Base-by-base conservation (phyloP, 192 early-diverging fungal genomes). In the Coemansia reversa region DNA sequence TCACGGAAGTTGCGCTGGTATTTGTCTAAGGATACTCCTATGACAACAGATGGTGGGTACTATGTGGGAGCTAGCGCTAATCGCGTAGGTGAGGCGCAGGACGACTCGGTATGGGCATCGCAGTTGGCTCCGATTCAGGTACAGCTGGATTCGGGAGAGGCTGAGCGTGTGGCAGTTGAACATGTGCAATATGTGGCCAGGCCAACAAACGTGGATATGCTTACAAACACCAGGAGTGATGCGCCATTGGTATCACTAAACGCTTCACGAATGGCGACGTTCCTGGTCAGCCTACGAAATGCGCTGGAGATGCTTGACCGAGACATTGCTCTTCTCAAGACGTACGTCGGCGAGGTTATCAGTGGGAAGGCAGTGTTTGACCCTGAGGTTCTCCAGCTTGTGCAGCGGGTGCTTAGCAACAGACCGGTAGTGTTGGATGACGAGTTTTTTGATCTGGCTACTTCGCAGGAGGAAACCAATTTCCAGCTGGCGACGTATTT, bases 381-480 rank as follows among this genome's bases (percentile, higher is more conserved):
- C 16, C 66, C 78, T 1, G 73, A 81, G 22, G 70, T 81, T 14
- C 11, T 81, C 63, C 78, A 81, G 62, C 65, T 71, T 1, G 78
- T 81, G 9, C 72, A 81, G 66, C 72, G 73, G 22, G 69, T 75
- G 59, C 78, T 81, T 22, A 71, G 73, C 56, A 81, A 75, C 53
- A 47, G 50, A 53, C 70, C 78, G 12, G 78, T 75, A 3, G 63
- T 81, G 29, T 66, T 57, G 24, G 61, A 61, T 42, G 78, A 81
- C 56, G 65, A 55, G 32, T n/a, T 66, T 48, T 81, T 81, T 52
- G 66, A 72, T 9, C 58, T 72, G 69, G 78, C 78, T 1, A 66
- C 66, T 69, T 51, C 59, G 47, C 78, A 81, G 50, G 78, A 81
- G 63, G 73, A 75, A 51, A 81, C 78, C 18, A 75, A 81, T 63